phyloP scores from a whole-genome alignment of 2,329 filamentous ascomycete species.

The Neonectria hederae region DNA sequence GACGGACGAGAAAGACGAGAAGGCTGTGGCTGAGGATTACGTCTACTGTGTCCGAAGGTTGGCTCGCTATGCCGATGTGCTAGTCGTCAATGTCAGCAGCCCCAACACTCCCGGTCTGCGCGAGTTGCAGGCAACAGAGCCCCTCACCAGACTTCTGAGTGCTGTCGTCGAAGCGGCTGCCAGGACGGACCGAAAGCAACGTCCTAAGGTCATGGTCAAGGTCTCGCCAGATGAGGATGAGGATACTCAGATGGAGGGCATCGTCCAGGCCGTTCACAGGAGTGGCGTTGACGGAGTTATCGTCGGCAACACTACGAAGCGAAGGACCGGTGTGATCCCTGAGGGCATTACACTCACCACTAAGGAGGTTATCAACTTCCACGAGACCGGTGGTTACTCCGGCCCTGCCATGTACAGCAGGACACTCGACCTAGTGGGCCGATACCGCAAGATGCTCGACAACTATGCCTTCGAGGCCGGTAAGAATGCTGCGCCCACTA shows the following conservation, averaged over 20 bases:
- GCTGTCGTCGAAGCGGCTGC: constrained; percentile 85
- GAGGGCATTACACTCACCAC: constrained; percentile 70
- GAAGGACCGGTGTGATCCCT: constrained; percentile 76
- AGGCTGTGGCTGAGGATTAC: constrained; percentile 82
- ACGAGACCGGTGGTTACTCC: constrained; percentile 87
- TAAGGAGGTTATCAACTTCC: constrained; percentile 73
- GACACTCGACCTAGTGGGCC: constrained; percentile 79
- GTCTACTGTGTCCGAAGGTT: constrained; percentile 88
- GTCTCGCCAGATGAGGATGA: constrained; percentile 95
- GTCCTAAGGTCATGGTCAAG: constrained; percentile 88
- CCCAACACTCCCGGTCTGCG: constrained; percentile 94
- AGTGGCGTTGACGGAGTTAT: constrained; percentile 95
- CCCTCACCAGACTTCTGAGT: constrained; percentile 80
- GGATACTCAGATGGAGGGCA: constrained; percentile 83
- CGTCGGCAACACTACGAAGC: constrained; percentile 96
- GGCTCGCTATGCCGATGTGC: constrained; percentile 88
- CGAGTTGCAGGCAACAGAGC: constrained; percentile 84
- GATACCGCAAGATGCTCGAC: constrained; percentile 78
- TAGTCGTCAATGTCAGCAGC: constrained; percentile 98
- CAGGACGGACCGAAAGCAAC: constrained; percentile 72
- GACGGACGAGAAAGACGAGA: constrained; percentile 85
- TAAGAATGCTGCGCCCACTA: constrained; percentile 45
- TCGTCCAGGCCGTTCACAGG: constrained; percentile 83
- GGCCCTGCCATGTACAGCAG: constrained; percentile 88
- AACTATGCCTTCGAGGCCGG: constrained; percentile 49